Base-by-base conservation (phyloP, 2,329 filamentous ascomycete genomes). In the Aspergillus nomiae region DNA sequence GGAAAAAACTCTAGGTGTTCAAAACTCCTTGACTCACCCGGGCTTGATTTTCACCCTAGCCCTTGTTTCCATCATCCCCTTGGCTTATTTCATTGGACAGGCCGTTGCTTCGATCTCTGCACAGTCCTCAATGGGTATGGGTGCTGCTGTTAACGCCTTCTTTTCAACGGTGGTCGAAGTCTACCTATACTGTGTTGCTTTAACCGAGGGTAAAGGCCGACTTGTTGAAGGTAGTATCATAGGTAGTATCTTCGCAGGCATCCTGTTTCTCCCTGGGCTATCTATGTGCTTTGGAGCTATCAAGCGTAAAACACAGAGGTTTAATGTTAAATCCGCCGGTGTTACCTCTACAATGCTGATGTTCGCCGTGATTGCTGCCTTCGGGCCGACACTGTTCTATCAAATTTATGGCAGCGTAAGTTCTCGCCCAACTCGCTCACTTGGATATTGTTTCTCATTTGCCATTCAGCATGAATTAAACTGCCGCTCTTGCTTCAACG, bases 281-380 rank as follows among this genome's bases (percentile, higher is more conserved):
- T 98, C 94, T 62, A 99, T 99, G 95, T 99, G 95, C 78, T 99
- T 97, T 73, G 95, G 95, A 51, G 96, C 96, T 21, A 90, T 99
- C 74, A 97, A 97, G 81, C 89, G 96, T 71, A 99, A 99, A 82
- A 99, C 95, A 1, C 95, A 99, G 76, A 90, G 95, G 48, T 99
- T 99, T 85, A 99, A 99, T 75, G 94, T 95, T 66, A 92, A 90
- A 73, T 98, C 94, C 38, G 95, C 95, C 34, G 93, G 95, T 74
- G 95, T 98, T 38, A 98, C 94, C 0, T 97, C 94, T 2, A 99
- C 95, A 0, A 99, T 99, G 95, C 82, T 99, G 61, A 84, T 99
- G 11, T 99, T 99, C 75, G 94, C 95, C 28, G 91, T 96, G 45
- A 95, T 99, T 70, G 94, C 92, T 65, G 92, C 94, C 10, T 99